Conservation (phyloP, 139 green algal species). For the Penium margaritaceum region DNA sequence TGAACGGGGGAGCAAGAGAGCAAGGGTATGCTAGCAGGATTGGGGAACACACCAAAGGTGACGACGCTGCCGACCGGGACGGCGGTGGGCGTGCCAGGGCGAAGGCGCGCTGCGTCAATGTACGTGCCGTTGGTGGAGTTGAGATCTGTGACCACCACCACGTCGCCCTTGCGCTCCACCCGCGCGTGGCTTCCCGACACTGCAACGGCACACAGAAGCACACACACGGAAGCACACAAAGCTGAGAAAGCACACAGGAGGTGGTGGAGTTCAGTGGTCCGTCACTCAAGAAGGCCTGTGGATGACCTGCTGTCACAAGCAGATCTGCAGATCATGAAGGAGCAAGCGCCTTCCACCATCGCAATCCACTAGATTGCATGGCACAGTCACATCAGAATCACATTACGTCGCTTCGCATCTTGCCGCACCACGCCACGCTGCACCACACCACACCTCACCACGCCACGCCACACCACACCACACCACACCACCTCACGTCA, state of each 20-base stretch:
- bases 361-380: too few species aligned
- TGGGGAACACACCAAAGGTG: constrained; percentile 19
- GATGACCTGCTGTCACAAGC: background rate
- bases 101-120: constrained; percentile 55
- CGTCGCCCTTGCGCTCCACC: constrained; percentile 17
- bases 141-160: constrained; percentile 54
- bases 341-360: too few species aligned
- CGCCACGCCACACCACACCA: too few species aligned
- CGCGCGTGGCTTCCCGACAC: constrained; percentile 25
- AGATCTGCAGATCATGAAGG: background rate
- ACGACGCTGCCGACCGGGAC: background rate
- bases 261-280: background rate
- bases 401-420: too few species aligned
- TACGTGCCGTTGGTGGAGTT: constrained; percentile 62
- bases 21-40: too few species aligned
- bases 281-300: background rate
- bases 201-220: background rate
- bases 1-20: too few species aligned
- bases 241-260: background rate
- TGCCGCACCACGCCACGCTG: too few species aligned
- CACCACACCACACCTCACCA: too few species aligned
- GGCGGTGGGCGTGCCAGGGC: constrained; percentile 8
- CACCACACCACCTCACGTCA: too few species aligned
- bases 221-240: background rate
- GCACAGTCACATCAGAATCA: too few species aligned